A percentile compares a stretch with the other conserved stretches of the same genome.
Evolutionary conservation across 768 basidiomycete species (phyloP).

Genomic region (Cystofilobasidium bisporidii): DNA sequence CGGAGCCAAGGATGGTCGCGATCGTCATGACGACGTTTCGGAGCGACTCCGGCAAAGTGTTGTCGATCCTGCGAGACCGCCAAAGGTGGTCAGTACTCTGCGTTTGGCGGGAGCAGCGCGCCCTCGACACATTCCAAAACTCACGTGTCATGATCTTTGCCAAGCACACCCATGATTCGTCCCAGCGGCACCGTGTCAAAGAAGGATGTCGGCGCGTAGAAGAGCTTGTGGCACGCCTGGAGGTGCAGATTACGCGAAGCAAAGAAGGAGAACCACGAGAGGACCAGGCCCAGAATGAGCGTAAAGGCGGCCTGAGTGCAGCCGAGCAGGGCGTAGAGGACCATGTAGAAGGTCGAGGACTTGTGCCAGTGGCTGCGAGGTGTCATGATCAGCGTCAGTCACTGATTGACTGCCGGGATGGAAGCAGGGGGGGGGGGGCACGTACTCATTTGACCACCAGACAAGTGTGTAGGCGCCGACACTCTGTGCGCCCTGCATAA

Average conservation of each 20-base stretch:
- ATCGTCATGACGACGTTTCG: slow-evolving; percentile 56
- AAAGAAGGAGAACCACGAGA: slow-evolving; percentile 45
- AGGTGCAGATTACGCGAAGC: slow-evolving; percentile 62
- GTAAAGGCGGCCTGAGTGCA: slow-evolving; percentile 12
- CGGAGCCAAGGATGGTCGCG: slow-evolving; percentile 42
- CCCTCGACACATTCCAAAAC: too few species aligned
- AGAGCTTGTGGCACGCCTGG: slow-evolving; percentile 50
- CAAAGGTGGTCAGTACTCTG: too few species aligned
- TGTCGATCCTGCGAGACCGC: background rate
- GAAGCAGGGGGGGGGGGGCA: background rate
- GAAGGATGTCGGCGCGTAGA: slow-evolving; percentile 72
- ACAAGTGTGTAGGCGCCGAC: slow-evolving; percentile 7
- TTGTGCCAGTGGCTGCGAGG: slow-evolving; percentile 13
- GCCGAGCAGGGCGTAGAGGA: slow-evolving; percentile 11
- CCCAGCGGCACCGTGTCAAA: slow-evolving; percentile 55
- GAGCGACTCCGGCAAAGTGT: slow-evolving; percentile 41
- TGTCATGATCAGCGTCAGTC: too few species aligned
- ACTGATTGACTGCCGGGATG: too few species aligned
- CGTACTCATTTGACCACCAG: slow-evolving; percentile 19
- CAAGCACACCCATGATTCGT: slow-evolving; percentile 28
- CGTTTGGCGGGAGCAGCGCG: too few species aligned
- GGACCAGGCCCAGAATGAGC: slow-evolving; percentile 41
- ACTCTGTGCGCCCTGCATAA: slow-evolving; percentile 3
- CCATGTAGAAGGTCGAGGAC: slow-evolving; percentile 2
- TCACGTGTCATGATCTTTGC: slow-evolving; percentile 41